Conservation (phyloP, 139 green algal genomes). For the Ettlia oleoabundans region DNA sequence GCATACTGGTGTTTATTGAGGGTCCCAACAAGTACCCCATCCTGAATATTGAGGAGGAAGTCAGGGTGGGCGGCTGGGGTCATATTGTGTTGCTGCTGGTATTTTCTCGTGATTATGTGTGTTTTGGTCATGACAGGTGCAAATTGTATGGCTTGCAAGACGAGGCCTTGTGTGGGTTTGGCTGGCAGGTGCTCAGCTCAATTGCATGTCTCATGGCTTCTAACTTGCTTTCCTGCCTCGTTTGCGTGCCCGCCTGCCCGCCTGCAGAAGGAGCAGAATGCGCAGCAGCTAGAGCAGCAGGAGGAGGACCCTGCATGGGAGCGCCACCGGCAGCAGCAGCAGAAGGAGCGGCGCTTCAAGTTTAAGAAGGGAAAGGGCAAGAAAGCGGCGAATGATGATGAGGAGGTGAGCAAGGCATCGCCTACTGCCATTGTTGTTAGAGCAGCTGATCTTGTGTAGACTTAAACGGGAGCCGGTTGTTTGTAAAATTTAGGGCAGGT, state of each 20-base stretch:
- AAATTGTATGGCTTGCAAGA: neutral
- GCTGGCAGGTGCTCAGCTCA: neutral
- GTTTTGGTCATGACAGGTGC: no score
- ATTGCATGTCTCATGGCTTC: neutral
- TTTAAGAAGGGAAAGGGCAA: slow-evolving; percentile 24
- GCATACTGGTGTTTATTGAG: slow-evolving; percentile 14
- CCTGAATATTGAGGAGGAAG: slow-evolving; percentile 13
- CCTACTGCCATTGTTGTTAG: neutral
- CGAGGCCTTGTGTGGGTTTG: neutral
- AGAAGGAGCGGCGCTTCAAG: neutral
- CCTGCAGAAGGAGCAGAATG: slow-evolving; percentile 2
- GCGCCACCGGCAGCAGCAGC: slow-evolving; percentile 5
- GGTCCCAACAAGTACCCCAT: slow-evolving; percentile 25
- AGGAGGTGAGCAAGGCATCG: neutral
- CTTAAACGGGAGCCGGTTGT: no score
- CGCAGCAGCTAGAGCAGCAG: neutral
- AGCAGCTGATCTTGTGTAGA: neutral
- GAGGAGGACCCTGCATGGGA: neutral
- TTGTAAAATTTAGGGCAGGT: no score
- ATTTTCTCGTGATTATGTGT: no score
- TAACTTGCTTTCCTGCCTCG: neutral
- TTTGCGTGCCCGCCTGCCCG: neutral
- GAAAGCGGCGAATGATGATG: neutral
- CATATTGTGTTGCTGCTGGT: neutral
- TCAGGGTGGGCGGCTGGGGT: neutral